Conservation (phyloP, 2,329 filamentous ascomycete species). For the Juglanconis sp. region DNA sequence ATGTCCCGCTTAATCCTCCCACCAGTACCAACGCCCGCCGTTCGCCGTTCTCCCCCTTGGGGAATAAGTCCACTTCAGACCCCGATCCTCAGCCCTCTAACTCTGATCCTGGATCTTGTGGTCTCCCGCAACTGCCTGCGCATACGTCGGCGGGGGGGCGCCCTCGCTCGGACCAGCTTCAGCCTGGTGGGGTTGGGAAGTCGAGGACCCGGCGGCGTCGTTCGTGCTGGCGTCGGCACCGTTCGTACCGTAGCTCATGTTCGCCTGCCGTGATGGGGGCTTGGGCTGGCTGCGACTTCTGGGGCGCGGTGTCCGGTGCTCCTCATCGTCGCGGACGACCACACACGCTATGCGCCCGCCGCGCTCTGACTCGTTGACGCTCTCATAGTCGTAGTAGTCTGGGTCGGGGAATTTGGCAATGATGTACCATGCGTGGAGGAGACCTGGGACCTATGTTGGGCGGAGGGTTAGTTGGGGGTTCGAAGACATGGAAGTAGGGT, state of each 20-base stretch:
- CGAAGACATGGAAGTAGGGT: slow-evolving; percentile 29
- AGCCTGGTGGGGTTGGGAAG: slow-evolving; percentile 21
- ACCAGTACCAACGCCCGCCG: not conserved
- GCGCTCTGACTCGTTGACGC: slow-evolving; percentile 53
- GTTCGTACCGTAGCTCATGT: slow-evolving; percentile 48
- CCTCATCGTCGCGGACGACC: slow-evolving; percentile 55
- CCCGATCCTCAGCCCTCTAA: slow-evolving; percentile 29
- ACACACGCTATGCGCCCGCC: slow-evolving; percentile 72
- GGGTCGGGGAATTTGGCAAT: slow-evolving; percentile 84
- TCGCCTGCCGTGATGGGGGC: slow-evolving; percentile 31
- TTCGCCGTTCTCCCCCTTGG: not conserved
- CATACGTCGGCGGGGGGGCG: slow-evolving; percentile 70
- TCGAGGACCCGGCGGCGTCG: slow-evolving; percentile 25
- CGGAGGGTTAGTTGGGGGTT: slow-evolving; percentile 17
- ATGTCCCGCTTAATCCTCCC: not conserved
- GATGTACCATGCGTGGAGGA: slow-evolving; percentile 97
- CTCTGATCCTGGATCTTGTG: slow-evolving; percentile 79
- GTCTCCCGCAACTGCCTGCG: slow-evolving; percentile 84
- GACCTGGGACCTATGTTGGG: slow-evolving; percentile 64
- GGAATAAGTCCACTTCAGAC: not conserved
- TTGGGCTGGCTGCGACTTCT: slow-evolving; percentile 34
- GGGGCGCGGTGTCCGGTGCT: slow-evolving; percentile 28
- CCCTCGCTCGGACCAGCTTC: slow-evolving; percentile 41
- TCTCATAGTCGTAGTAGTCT: slow-evolving; percentile 63
- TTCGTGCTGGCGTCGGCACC: not conserved